phyloP scores from a whole-genome alignment of 371 early-diverging fungal genomes.

The Globomyces sp. region DNA sequence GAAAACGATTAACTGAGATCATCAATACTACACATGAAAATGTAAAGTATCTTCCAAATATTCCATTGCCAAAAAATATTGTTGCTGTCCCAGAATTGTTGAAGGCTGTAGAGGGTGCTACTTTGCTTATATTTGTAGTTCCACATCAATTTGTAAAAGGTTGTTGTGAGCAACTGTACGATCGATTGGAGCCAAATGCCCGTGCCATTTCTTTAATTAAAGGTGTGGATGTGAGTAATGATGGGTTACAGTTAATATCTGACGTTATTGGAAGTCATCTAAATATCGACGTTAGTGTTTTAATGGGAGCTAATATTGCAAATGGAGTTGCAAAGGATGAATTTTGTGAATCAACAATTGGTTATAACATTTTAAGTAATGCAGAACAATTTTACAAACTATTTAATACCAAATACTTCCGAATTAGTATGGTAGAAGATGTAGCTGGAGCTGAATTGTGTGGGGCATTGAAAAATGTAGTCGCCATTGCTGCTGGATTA shows the following conservation, averaged over 20 bases:
- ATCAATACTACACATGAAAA: conserved; percentile 96
- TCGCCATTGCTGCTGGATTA: conserved; percentile 97
- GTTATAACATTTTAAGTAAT: conserved; percentile 66
- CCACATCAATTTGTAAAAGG: conserved; percentile 96
- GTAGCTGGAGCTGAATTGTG: conserved; percentile 91
- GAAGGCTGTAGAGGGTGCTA: conserved; percentile 75
- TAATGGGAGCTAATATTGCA: conserved; percentile 99
- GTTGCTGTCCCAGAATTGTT: conserved; percentile 81
- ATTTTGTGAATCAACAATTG: conserved; percentile 96
- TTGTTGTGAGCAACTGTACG: conserved; percentile 75
- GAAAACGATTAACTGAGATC: conserved; percentile 87
- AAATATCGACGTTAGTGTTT: conserved; percentile 72
- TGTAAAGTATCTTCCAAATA: conserved; percentile 89
- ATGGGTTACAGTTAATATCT: conserved; percentile 80
- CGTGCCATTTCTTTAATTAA: conserved; percentile 93
- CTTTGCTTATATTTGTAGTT: conserved; percentile 91
- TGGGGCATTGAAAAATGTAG: conserved; percentile 98
- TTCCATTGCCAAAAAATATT: conserved; percentile 84
- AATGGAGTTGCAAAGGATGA: conserved; percentile 91
- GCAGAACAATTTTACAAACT: conserved; percentile 74
- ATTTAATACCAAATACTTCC: conserved; percentile 88
- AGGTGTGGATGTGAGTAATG: conserved; percentile 78
- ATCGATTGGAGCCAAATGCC: conserved; percentile 63
- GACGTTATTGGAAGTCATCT: conserved; percentile 81
- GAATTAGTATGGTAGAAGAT: conserved; percentile 55